A percentile compares a stretch with the other conserved stretches of the same genome.
Conservation (phyloP, 345 rosid genomes). For the Noccaea bulbosa region DNA sequence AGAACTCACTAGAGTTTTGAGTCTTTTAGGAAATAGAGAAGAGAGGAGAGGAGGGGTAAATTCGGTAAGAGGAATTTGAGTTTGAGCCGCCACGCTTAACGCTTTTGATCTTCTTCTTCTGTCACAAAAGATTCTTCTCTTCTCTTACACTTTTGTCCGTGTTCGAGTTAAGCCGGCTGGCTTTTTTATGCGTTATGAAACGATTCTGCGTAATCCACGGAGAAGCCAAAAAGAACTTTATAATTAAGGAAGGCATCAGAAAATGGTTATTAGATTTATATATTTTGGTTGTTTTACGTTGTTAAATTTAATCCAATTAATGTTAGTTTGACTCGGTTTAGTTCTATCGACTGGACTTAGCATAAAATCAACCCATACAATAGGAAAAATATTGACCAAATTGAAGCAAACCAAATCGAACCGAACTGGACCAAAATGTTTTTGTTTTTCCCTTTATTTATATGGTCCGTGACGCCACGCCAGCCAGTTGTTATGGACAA, state of each 20-base stretch:
- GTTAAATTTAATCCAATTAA: not conserved
- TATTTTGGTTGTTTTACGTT: not conserved
- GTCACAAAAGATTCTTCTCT: conserved; percentile 19
- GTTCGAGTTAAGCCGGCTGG: not conserved
- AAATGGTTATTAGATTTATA: not conserved
- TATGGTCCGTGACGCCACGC: too few species aligned
- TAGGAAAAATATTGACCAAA: not conserved
- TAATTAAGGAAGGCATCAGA: not conserved
- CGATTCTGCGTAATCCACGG: conserved; percentile 11
- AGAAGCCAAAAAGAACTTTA: not conserved
- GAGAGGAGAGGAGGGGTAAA: conserved; percentile 22
- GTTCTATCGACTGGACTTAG: not conserved
- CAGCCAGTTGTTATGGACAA: not conserved
- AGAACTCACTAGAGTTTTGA: not conserved
- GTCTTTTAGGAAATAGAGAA: not conserved
- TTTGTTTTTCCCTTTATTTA: too few species aligned
- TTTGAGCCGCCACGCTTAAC: conserved; percentile 35
- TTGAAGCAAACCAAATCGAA: not conserved
- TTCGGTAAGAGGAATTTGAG: not conserved
- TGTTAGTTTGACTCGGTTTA: conserved; percentile 8
- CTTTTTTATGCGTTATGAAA: conserved; percentile 22
- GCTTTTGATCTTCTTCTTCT: conserved; percentile 17
- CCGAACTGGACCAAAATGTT: not conserved
- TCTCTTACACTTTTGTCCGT: conserved; percentile 8
- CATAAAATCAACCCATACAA: not conserved